A percentile compares a stretch with the other conserved stretches of the same genome.
phyloP scores from a whole-genome alignment of 495 filamentous ascomycete genomes.

The Thermothielavioides terrestris region DNA sequence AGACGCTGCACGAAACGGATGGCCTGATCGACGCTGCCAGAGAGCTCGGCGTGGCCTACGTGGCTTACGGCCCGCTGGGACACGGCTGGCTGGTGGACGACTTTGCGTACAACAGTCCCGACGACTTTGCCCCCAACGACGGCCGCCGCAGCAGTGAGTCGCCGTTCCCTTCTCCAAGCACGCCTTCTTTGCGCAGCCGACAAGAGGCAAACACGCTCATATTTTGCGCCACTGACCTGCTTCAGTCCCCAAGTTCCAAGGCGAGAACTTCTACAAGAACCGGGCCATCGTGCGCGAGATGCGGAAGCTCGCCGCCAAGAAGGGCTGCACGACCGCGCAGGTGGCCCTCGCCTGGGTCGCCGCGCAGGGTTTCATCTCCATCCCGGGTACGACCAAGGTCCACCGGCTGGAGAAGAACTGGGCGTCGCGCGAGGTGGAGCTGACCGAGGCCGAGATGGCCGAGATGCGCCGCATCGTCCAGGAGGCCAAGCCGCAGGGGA shows the following conservation, averaged over 20 bases:
- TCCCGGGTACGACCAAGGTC: conserved; percentile 42
- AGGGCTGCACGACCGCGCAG: conserved; percentile 33
- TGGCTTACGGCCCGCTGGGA: conserved; percentile 40
- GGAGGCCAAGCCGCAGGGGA: neutral
- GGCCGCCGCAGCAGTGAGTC: conserved; percentile 26
- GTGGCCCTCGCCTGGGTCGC: conserved; percentile 41
- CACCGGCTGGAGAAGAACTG: conserved; percentile 32
- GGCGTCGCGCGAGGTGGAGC: neutral
- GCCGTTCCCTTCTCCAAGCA: too few species aligned
- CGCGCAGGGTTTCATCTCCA: conserved; percentile 40
- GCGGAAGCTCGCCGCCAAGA: conserved; percentile 34
- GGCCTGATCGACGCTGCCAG: conserved; percentile 29
- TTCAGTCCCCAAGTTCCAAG: conserved; percentile 44
- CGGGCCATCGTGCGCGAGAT: conserved; percentile 37
- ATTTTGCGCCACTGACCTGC: neutral
- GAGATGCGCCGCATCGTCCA: neutral
- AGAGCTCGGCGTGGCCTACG: conserved; percentile 37
- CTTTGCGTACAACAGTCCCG: conserved; percentile 35
- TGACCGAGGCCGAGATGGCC: neutral
- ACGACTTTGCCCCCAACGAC: conserved; percentile 39
- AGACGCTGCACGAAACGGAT: conserved; percentile 39
- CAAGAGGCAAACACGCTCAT: neutral
- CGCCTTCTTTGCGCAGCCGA: neutral
- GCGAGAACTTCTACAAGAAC: conserved; percentile 45
- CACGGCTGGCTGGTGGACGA: conserved; percentile 41